Evolutionary conservation across 345 rosid species (phyloP).

Genomic region (Hibiscus tridactylites): DNA sequence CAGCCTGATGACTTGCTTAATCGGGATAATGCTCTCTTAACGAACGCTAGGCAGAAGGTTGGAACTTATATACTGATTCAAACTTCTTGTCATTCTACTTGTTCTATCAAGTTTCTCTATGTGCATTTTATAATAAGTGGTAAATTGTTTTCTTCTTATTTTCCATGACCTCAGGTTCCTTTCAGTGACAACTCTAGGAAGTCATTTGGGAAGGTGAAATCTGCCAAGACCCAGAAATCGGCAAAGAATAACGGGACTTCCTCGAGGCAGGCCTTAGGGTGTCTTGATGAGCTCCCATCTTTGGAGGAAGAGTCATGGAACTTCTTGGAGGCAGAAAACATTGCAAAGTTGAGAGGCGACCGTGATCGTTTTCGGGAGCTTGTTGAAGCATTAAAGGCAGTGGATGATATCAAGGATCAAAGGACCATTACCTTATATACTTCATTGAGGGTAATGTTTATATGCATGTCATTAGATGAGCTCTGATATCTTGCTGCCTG

Average conservation of each 20-base stretch:
- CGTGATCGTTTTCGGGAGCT: constrained; percentile 11
- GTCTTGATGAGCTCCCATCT: constrained; percentile 14
- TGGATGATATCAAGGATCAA: not conserved
- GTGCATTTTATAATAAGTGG: too few relatives aligned
- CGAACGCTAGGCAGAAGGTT: constrained; percentile 7
- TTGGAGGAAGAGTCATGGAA: constrained; percentile 29
- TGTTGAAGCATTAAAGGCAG: not conserved
- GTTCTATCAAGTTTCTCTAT: too few relatives aligned
- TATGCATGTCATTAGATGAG: not conserved
- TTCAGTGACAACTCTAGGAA: too few relatives aligned
- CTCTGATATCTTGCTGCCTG: not conserved
- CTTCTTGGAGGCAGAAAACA: constrained; percentile 25
- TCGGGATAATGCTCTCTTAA: constrained; percentile 22
- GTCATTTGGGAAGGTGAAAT: too few relatives aligned
- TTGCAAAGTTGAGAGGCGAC: constrained; percentile 32
- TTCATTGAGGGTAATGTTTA: constrained; percentile 10
- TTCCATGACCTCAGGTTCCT: too few relatives aligned
- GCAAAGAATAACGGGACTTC: not conserved
- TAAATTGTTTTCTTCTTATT: too few relatives aligned
- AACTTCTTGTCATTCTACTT: too few relatives aligned
- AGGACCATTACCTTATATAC: not conserved
- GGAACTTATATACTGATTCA: too few relatives aligned
- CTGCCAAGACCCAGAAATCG: too few relatives aligned
- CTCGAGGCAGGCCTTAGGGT: constrained; percentile 19
- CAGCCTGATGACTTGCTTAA: constrained; percentile 35